These are phyloP conservation scores for Cercophora samala DNA, from an alignment of 495 filamentous ascomycete species.

Conservation along the genomic window DNA sequence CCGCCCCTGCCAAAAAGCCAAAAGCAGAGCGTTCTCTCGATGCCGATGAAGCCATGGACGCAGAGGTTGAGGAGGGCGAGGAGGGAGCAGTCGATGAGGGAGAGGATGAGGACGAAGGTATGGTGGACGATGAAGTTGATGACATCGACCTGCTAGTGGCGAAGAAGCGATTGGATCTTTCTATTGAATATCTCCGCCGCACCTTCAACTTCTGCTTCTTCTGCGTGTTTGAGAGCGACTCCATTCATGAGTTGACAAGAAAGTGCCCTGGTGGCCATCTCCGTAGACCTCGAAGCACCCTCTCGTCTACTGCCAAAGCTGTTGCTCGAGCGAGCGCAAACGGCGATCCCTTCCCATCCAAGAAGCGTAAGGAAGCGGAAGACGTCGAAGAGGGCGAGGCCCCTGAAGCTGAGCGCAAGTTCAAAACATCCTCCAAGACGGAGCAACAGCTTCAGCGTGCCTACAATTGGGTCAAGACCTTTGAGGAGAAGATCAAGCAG, in stretches of 20 bases:
- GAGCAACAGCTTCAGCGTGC: constrained; percentile 91
- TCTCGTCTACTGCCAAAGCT: constrained; percentile 75
- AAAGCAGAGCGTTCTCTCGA: constrained; percentile 56
- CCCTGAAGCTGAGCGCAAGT: constrained; percentile 59
- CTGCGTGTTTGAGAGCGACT: constrained; percentile 97
- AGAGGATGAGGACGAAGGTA: constrained; percentile 71
- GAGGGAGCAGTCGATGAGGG: constrained; percentile 64
- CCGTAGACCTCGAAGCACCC: constrained; percentile 77
- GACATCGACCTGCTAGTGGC: constrained; percentile 84
- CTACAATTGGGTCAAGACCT: constrained; percentile 99
- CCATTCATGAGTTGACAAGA: constrained; percentile 87
- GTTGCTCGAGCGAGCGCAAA: constrained; percentile 80
- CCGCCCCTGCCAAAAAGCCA: constrained; percentile 58
- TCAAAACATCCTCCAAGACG: constrained; percentile 65
- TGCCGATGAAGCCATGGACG: constrained; percentile 66
- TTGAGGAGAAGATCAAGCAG: constrained; percentile 92
- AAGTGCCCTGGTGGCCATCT: constrained; percentile 97
- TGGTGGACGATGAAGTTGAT: constrained; percentile 77
- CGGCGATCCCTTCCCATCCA: constrained; percentile 75
- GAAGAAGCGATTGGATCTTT: constrained; percentile 94
- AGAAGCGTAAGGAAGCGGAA: constrained; percentile 63
- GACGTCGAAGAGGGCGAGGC: constrained; percentile 65
- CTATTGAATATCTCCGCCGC: constrained; percentile 93
- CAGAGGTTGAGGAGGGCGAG: constrained; percentile 69
- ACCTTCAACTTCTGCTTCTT: constrained; percentile 99